phyloP scores from a whole-genome alignment of 169 alveolate genomes.

The Plasmodium gallinaceum region DNA sequence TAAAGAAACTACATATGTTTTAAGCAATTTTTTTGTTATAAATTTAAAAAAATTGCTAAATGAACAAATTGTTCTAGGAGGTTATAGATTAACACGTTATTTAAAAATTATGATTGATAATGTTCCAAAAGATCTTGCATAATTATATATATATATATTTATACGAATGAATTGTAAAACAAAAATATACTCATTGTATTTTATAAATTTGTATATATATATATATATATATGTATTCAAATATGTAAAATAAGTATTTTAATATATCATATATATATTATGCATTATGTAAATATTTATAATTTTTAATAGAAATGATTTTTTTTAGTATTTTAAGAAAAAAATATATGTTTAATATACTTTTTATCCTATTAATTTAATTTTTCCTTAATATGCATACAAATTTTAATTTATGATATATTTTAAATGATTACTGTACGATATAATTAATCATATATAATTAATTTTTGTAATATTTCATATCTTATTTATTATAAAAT shows the following conservation, averaged over 20 bases:
- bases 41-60: conserved; percentile 32
- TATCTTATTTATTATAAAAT: no score
- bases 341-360: no score
- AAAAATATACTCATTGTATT: background rate
- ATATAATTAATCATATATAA: no score
- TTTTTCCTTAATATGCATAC: no score
- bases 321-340: no score
- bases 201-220: background rate
- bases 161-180: background rate
- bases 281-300: no score
- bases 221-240: background rate
- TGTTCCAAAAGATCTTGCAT: conserved; percentile 35
- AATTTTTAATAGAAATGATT: no score
- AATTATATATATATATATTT: background rate
- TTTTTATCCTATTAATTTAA: no score
- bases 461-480: no score
- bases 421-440: no score
- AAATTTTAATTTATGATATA: no score
- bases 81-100: conserved; percentile 52
- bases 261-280: no score
- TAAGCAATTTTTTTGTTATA: background rate
- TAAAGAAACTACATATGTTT: conserved; percentile 2
- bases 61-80: conserved; percentile 66
- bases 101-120: conserved; percentile 57
- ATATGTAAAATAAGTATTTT: background rate